Conservation (phyloP, 805 yeast species). For the Ogataea haglerorum region DNA sequence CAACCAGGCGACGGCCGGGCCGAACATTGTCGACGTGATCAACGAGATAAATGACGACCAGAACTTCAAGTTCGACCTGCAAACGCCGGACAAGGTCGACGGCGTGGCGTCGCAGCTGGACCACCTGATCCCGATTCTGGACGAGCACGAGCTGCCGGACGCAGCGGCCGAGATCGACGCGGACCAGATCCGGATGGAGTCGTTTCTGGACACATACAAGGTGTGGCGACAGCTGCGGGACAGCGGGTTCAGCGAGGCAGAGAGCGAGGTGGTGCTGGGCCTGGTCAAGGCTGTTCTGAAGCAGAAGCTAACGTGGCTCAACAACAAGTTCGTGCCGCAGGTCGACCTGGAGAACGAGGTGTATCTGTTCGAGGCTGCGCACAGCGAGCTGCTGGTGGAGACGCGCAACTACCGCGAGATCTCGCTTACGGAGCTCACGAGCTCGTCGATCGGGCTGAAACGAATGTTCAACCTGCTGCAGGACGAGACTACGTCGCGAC, state of each 20-base stretch:
- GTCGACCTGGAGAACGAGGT: slow-evolving; percentile 83
- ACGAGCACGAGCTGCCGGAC: slow-evolving; percentile 1
- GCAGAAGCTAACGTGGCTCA: slow-evolving; percentile 43
- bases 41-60: slow-evolving; percentile 30
- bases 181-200: slow-evolving; percentile 28
- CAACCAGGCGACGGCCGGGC: slow-evolving; percentile 17
- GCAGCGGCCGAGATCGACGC: background rate
- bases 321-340: slow-evolving; percentile 45
- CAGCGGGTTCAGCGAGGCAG: slow-evolving; percentile 59
- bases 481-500: slow-evolving; percentile 65
- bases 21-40: slow-evolving; percentile 27
- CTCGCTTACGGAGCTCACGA: slow-evolving; percentile 63
- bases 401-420: slow-evolving; percentile 67
- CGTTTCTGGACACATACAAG: slow-evolving; percentile 59
- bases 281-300: slow-evolving; percentile 36
- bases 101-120: slow-evolving; percentile 14
- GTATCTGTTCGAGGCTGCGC: slow-evolving; percentile 88
- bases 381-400: slow-evolving; percentile 79
- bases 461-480: slow-evolving; percentile 68
- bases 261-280: slow-evolving; percentile 57
- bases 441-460: slow-evolving; percentile 64
- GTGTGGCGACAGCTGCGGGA: slow-evolving; percentile 50
- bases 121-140: slow-evolving; percentile 10
- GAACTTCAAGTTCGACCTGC: slow-evolving; percentile 16
- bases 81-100: slow-evolving; percentile 5